Percentiles rank a stretch among this genome's conserved stretches.
These are phyloP conservation scores for Colletotrichum ledebouriae DNA, from an alignment of 2,329 filamentous ascomycete genomes.

Conservation along the genomic window DNA sequence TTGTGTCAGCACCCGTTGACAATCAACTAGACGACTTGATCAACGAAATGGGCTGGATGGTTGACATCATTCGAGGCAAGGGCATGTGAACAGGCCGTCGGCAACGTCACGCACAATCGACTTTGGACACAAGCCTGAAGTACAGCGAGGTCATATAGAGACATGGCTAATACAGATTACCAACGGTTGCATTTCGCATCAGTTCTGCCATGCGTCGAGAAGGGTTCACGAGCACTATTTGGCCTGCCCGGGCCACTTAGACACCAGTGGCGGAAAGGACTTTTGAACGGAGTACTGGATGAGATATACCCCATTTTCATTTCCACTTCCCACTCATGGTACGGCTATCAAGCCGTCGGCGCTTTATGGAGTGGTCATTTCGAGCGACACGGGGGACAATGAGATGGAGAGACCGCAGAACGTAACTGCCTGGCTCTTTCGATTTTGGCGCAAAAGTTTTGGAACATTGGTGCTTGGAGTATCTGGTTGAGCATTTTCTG, in stretches of 20 bases:
- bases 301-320: conserved; percentile 40
- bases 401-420: background rate
- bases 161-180: conserved; percentile 12
- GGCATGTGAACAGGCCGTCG: conserved; percentile 36
- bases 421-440: background rate
- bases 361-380: conserved; percentile 27
- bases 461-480: conserved; percentile 26
- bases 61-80: conserved; percentile 59
- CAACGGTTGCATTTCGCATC: conserved; percentile 11
- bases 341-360: conserved; percentile 34
- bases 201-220: background rate
- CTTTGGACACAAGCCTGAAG: background rate
- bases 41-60: conserved; percentile 66
- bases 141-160: conserved; percentile 19
- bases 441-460: conserved; percentile 5
- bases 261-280: conserved; percentile 11
- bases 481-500: conserved; percentile 10
- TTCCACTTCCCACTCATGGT: conserved; percentile 25
- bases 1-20: conserved; percentile 54
- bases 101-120: background rate
- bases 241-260: no score
- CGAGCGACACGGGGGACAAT: conserved; percentile 10
- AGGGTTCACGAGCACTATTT: background rate
- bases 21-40: conserved; percentile 57
- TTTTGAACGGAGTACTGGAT: conserved; percentile 37